Evolutionary conservation across 2,329 filamentous ascomycete species (phyloP).

Genomic region (Fusarium denticulatum): DNA sequence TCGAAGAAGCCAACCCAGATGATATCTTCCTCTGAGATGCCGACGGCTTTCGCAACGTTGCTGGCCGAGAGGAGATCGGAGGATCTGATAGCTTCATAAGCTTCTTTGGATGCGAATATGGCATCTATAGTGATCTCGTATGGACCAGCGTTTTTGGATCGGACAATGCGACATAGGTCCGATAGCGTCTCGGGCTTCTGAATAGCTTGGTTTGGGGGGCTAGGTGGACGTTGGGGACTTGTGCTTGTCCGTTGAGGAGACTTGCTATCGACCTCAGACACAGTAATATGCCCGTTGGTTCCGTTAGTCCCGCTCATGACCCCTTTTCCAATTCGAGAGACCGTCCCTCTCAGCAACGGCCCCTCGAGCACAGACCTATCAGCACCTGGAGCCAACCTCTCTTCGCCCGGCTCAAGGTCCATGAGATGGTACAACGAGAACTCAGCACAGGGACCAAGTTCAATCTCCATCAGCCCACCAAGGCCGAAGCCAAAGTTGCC

Average conservation of each 20-base stretch:
- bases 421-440: conserved; percentile 63
- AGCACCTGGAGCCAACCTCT: conserved; percentile 4
- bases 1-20: conserved; percentile 56
- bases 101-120: conserved; percentile 53
- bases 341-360: background rate
- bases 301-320: accelerated
- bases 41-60: conserved; percentile 38
- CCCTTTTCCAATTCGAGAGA: conserved; percentile 11
- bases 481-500: conserved; percentile 59
- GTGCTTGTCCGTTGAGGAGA: background rate
- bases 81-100: conserved; percentile 42
- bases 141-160: conserved; percentile 57
- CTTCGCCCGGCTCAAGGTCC: conserved; percentile 47
- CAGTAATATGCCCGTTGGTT: background rate
- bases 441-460: conserved; percentile 50
- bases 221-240: background rate
- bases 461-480: conserved; percentile 43
- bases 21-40: conserved; percentile 42
- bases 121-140: conserved; percentile 64
- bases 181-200: conserved; percentile 21
- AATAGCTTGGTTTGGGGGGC: accelerated
- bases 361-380: background rate
- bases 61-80: conserved; percentile 12
- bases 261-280: background rate
- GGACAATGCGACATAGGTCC: conserved; percentile 54